Percentiles rank a stretch among this genome's conserved stretches.
These are phyloP conservation scores for Aspergillus carbonarius DNA, from an alignment of 2,329 filamentous ascomycete species.

Conservation along the genomic window DNA sequence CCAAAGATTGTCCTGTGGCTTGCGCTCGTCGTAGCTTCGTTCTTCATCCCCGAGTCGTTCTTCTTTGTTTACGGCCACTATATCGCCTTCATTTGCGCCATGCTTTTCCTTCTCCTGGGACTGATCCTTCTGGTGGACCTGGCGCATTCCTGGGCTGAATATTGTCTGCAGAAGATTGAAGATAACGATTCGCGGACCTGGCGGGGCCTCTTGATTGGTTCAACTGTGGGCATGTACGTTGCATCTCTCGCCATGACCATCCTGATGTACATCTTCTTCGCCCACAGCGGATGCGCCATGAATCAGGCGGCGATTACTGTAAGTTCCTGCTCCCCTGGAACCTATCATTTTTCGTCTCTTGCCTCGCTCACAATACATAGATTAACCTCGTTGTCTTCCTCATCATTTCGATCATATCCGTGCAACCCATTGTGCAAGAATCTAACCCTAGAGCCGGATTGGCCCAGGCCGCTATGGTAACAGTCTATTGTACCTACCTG, in stretches of 20 bases:
- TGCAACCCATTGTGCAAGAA: conserved; percentile 87
- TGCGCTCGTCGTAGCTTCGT: conserved; percentile 81
- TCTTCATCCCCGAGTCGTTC: conserved; percentile 92
- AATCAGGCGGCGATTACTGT: conserved; percentile 92
- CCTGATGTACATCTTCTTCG: conserved; percentile 97
- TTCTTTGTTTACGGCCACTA: conserved; percentile 97
- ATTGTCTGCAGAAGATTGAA: conserved; percentile 92
- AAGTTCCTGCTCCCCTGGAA: conserved; percentile 27
- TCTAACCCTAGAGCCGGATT: conserved; percentile 90
- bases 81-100: conserved; percentile 80
- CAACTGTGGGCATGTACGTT: conserved; percentile 90
- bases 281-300: conserved; percentile 77
- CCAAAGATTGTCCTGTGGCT: conserved; percentile 93
- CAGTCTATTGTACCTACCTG: conserved; percentile 96
- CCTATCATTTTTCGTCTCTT: conserved; percentile 2
- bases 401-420: conserved; percentile 75
- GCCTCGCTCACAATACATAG: conserved; percentile 24
- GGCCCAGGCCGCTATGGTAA: conserved; percentile 96
- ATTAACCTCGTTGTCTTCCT: conserved; percentile 86
- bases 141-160: conserved; percentile 95
- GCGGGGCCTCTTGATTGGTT: conserved; percentile 85
- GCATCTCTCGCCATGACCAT: conserved; percentile 91
- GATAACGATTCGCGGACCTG: conserved; percentile 79
- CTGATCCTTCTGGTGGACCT: conserved; percentile 91
- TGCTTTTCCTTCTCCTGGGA: conserved; percentile 90